Conservation (phyloP, 1,284 basidiomycete genomes). For the Melampsora americana region DNA sequence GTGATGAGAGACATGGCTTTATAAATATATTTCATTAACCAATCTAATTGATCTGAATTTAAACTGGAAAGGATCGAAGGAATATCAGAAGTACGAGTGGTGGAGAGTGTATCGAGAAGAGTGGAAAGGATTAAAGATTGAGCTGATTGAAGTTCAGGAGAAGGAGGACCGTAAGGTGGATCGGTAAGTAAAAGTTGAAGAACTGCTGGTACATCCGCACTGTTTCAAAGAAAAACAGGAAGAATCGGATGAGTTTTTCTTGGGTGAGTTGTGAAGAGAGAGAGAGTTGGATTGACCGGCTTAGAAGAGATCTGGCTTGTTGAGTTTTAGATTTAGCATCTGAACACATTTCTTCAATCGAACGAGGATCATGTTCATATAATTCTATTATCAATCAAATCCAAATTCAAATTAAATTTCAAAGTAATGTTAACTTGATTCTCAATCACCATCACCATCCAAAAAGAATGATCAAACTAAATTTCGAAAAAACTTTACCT, state of each 20-base stretch:
- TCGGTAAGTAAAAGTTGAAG: conserved; percentile 22
- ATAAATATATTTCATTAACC: conserved; percentile 97
- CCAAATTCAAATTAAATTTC: neutral
- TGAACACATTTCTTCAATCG: conserved; percentile 67
- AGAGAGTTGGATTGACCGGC: conserved; percentile 62
- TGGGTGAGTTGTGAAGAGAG: neutral
- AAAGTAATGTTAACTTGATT: neutral
- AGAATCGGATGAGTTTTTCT: neutral
- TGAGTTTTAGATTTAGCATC: conserved; percentile 72
- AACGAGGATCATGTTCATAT: conserved; percentile 78
- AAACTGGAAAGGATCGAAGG: conserved; percentile 70
- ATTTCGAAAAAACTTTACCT: conserved; percentile 27
- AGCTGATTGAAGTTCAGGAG: conserved; percentile 28
- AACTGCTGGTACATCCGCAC: conserved; percentile 38
- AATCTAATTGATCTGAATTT: conserved; percentile 77
- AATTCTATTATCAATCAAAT: conserved; percentile 61
- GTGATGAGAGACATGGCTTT: conserved; percentile 85
- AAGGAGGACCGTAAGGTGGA: conserved; percentile 28
- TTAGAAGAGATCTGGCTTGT: conserved; percentile 69
- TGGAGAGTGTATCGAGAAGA: conserved; percentile 89
- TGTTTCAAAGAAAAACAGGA: neutral
- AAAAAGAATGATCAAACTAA: neutral
- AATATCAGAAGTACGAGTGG: conserved; percentile 87
- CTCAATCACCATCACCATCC: neutral
- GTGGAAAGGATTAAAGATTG: conserved; percentile 65